Conservation (phyloP, 768 basidiomycete species). For the Boletus patriciae region DNA sequence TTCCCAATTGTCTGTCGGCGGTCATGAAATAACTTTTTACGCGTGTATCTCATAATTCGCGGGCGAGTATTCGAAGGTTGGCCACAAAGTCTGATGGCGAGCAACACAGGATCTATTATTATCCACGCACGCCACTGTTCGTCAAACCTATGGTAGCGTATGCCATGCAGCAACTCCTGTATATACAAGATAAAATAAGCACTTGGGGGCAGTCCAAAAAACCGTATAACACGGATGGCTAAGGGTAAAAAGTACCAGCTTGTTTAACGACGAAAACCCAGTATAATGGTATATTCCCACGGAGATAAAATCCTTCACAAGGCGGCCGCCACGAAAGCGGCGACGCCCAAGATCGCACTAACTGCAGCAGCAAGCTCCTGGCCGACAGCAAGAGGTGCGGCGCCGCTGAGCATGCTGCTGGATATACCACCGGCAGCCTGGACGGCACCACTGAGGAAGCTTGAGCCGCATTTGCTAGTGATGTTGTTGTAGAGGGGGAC, state of each 20-base stretch:
- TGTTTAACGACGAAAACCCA: constrained; percentile 21
- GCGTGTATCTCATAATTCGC: constrained; percentile 4
- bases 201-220: constrained; percentile 5
- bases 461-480: constrained; percentile 60
- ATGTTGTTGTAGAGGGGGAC: constrained; percentile 62
- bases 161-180: constrained; percentile 10
- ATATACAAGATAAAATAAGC: constrained; percentile 22
- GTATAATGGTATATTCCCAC: constrained; percentile 17
- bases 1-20: constrained; percentile 5
- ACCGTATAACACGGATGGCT: constrained; percentile 11
- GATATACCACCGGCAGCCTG: constrained; percentile 66
- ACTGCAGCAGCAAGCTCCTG: constrained; percentile 31
- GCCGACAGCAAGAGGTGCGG: constrained; percentile 25
- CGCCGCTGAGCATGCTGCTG: constrained; percentile 34
- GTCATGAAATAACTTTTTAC: constrained; percentile 6
- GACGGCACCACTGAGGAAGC: constrained; percentile 67
- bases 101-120: not conserved
- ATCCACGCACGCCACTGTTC: not conserved
- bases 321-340: constrained; percentile 34
- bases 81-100: constrained; percentile 1
- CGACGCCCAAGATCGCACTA: constrained; percentile 34
- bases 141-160: constrained; percentile 4
- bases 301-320: constrained; percentile 17
- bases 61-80: not conserved
- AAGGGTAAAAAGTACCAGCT: constrained; percentile 24